Percentiles rank a stretch among this genome's conserved stretches.
Evolutionary conservation across 73 alveolate genomes (phyloP).

Genomic region (Strombidium stylifer): DNA sequence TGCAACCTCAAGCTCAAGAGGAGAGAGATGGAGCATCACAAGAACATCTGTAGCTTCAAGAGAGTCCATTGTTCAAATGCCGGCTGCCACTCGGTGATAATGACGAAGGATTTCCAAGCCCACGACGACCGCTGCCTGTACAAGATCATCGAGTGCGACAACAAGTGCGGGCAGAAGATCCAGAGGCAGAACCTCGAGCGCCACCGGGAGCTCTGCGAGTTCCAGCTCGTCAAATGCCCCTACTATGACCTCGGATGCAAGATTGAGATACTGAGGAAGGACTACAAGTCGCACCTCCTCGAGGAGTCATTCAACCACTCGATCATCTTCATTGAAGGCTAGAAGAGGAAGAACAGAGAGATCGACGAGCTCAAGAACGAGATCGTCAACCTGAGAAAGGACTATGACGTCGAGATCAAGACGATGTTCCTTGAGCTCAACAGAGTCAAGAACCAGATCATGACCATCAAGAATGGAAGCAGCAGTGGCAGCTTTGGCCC

Average conservation of each 20-base stretch:
- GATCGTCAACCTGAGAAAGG: slow-evolving; percentile 33
- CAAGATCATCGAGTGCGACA: slow-evolving; percentile 68
- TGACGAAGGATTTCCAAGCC: slow-evolving; percentile 40
- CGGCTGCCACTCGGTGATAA: slow-evolving; percentile 55
- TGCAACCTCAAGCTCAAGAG: slow-evolving; percentile 69
- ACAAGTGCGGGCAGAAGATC: slow-evolving; percentile 61
- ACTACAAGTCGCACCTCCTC: slow-evolving; percentile 51
- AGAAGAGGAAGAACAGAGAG: slow-evolving; percentile 56
- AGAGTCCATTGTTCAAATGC: slow-evolving; percentile 59
- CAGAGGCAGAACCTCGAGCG: slow-evolving; percentile 49
- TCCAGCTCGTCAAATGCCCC: slow-evolving; percentile 65
- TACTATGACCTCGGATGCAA: slow-evolving; percentile 81
- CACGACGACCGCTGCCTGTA: slow-evolving; percentile 78
- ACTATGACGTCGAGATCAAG: slow-evolving; percentile 58
- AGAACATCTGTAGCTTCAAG: slow-evolving; percentile 57
- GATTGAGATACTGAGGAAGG: slow-evolving; percentile 61
- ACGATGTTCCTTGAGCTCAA: slow-evolving; percentile 65
- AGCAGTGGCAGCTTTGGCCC: no score
- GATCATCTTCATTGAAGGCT: slow-evolving; percentile 58
- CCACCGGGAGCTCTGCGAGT: slow-evolving; percentile 64
- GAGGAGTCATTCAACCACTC: slow-evolving; percentile 70
- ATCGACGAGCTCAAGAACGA: slow-evolving; percentile 57
- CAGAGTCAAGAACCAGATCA: slow-evolving; percentile 50
- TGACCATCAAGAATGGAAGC: background rate
- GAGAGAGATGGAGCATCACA: slow-evolving; percentile 75